Evolutionary conservation across 306 rosid species (phyloP), one percentile per base, ranked within the genome.

Genomic region (Cucurbita ficifolia): DNA sequence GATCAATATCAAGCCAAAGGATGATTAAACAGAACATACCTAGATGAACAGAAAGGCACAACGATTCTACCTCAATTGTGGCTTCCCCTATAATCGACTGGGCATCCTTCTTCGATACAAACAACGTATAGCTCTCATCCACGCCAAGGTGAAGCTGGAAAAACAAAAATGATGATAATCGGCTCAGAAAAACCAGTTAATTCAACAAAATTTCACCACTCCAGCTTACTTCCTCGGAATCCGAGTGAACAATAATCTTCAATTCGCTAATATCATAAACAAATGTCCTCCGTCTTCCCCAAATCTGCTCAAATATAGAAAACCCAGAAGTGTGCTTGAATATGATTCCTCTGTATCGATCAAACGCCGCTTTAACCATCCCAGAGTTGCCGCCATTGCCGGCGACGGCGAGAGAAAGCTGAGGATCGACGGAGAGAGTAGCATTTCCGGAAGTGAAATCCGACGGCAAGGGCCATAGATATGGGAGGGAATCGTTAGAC

Each of bases 121-220:
- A 19, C 86, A 95, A 86, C 43, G 79, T 71, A 77, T 95, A 91
- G 88, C 96, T 94, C 82, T 95, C 99, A 72, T 95, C 99, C 51
- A 84, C 92, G 19, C 96, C 99, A 67, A 95, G 88, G 81, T 91
- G 95, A 82, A 95, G 96, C 99, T 95, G 86, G 18, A n/a, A 14
- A 74, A 73, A 18, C 14, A 11, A 11, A 53, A 43, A 22, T 16
- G 55, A 56, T 7, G 3, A 82, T 24, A 33, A 43, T 50, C 51
- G 33, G 29, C 13, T 16, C 52, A 7, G 53, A 82, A 55, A 59
- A 22, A n/a, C 6, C 29, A 43, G 18, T 38, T 6, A 18, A 33
- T 17, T 49, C 0, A 5, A 22, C 10, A 43, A 24, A 48, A 69
- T 14, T 6, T 22, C 6, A 13, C 36, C 21, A 36, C 42, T 10